phyloP scores from a whole-genome alignment of 1,139 yeast genomes.

The Chernovozyma aurita region DNA sequence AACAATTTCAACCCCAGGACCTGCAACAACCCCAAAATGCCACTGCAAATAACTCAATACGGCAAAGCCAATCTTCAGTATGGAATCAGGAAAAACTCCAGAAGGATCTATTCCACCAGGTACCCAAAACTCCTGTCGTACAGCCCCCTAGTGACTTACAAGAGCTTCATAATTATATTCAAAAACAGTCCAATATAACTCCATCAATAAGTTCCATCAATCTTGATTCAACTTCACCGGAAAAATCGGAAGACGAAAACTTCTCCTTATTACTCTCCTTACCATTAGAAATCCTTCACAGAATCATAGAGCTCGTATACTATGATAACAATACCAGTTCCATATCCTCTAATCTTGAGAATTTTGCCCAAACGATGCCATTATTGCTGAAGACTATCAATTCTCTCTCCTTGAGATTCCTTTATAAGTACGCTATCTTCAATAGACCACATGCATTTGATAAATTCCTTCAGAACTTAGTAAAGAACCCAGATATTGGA shows the following conservation, averaged over 20 bases:
- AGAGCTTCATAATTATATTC: too few species aligned
- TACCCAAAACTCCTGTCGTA: too few species aligned
- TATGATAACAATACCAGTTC: slow-evolving; percentile 37
- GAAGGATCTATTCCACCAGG: too few species aligned
- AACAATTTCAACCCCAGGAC: too few species aligned
- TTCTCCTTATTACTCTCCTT: slow-evolving; percentile 28
- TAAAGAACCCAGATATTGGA: slow-evolving; percentile 49
- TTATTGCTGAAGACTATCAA: slow-evolving; percentile 34
- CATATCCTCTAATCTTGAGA: slow-evolving; percentile 40
- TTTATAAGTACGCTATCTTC: slow-evolving; percentile 67
- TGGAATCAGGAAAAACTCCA: too few species aligned
- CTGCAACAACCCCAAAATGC: too few species aligned
- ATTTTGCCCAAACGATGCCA: slow-evolving; percentile 38
- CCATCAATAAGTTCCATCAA: not conserved
- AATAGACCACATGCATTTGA: slow-evolving; percentile 82
- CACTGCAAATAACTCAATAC: not conserved
- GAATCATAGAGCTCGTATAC: slow-evolving; percentile 42
- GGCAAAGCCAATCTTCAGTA: too few species aligned
- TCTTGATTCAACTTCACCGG: too few species aligned
- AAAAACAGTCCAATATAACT: not conserved
- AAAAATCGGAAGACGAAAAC: slow-evolving; percentile 3
- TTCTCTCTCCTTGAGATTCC: slow-evolving; percentile 31
- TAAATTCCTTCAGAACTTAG: slow-evolving; percentile 58
- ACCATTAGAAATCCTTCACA: slow-evolving; percentile 41
- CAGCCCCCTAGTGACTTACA: not conserved